Base-by-base conservation (phyloP, 1,284 basidiomycete genomes). In the Cutaneotrichosporon daszewskae region DNA sequence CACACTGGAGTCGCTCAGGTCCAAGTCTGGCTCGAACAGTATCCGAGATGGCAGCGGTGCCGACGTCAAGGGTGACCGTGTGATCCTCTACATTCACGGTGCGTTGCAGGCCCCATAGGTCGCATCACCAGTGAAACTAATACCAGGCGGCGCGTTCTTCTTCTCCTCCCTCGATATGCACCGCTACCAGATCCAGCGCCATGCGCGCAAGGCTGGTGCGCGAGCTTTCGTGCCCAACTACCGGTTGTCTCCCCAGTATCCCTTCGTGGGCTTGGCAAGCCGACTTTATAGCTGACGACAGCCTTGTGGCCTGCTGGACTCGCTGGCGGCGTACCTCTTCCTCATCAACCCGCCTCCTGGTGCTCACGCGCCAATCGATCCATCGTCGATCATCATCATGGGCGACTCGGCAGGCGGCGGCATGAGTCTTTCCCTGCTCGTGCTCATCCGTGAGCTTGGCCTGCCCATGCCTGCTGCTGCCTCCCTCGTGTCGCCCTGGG, bases 401-500 rank as follows among this genome's bases (percentile, higher is more conserved):
- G 94, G 94, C 2, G 90, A 94, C 66, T 92, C 88, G 18, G 92
- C 94, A 0, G 94, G 94, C 5, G 94, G 88, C 2, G 91, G 90
- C 0, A 75, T 96, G 34, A 79, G 82, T 1, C 72, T 97, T 27
- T 84, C 90, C 1, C 73, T 96, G 10, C 77, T 97, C 4, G 85
- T 92, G 58, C 75, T 94, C 12, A 80, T 98, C 31, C 83, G 94
- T 6, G 94, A 98, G 65, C 73, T 81, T 25, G 82, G 79, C 0
- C 72, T 94, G 23, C 91, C 90, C 1, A 65, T 80, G 54, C 92
- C 92, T 0, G 87, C 89, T 4, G 90, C 87, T 7, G 87, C 79
- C 2, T 76, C 88, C 25, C 73, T 91, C 26, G 81, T 92, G 54
- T 88, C 85, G 11, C 89, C 89, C 0, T 94, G 87, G 88, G 87